Evolutionary conservation across 495 filamentous ascomycete species (phyloP).

Genomic region (Hypoxylon cercidicola): DNA sequence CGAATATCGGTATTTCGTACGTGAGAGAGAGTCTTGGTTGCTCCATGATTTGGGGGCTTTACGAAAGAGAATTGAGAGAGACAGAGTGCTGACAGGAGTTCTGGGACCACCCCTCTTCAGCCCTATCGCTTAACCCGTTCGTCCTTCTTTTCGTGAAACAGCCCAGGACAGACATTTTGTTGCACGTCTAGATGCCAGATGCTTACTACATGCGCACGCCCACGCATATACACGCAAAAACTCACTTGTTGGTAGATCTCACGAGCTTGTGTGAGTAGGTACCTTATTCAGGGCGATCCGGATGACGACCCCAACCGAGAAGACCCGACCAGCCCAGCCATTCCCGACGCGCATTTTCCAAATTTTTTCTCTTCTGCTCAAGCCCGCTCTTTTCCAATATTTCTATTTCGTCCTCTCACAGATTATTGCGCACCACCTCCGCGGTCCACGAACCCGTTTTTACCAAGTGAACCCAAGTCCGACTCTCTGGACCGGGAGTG

Average conservation of each 20-base stretch:
- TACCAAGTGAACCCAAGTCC: constrained; percentile 4
- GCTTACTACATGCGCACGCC: constrained; percentile 18
- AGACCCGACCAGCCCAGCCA: too few relatives aligned
- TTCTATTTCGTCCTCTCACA: constrained; percentile 5
- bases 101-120: constrained; percentile 23
- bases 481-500: constrained; percentile 40
- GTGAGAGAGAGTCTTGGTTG: background rate
- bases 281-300: too few relatives aligned
- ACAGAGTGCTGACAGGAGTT: constrained; percentile 38
- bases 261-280: too few relatives aligned
- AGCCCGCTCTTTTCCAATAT: too few relatives aligned
- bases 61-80: background rate
- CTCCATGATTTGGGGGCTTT: background rate
- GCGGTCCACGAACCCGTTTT: background rate
- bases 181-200: constrained; percentile 2
- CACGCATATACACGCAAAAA: background rate
- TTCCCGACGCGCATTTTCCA: too few relatives aligned
- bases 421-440: background rate
- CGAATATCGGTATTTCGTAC: constrained; percentile 15
- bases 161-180: constrained; percentile 21
- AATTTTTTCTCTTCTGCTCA: too few relatives aligned
- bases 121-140: constrained; percentile 14
- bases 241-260: too few relatives aligned
- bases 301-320: too few relatives aligned
- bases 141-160: constrained; percentile 8